A percentile compares a stretch with the other conserved stretches of the same genome.
Evolutionary conservation across 257 asterid genomes (phyloP).

Genomic region (Solanum gracilifrons): DNA sequence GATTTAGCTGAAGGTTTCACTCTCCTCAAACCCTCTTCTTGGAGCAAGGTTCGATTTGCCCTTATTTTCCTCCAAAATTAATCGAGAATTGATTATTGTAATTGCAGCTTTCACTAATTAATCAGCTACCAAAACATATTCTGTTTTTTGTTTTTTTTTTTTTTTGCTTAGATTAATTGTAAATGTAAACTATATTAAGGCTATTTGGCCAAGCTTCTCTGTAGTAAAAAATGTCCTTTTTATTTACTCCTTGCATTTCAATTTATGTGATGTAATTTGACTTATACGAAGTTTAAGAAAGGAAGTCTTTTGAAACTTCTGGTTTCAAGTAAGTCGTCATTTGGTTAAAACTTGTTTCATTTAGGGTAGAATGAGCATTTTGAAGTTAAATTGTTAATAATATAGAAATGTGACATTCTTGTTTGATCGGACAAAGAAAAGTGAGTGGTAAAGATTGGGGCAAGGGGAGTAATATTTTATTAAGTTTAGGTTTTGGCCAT

Average conservation of each 20-base stretch:
- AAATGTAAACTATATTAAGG: too few species aligned
- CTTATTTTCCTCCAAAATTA: neutral
- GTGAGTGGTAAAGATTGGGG: neutral
- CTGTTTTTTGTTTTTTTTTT: too few species aligned
- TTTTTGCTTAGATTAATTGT: too few species aligned
- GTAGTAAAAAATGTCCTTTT: too few species aligned
- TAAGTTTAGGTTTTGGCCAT: neutral
- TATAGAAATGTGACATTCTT: neutral
- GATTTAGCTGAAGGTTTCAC: conserved; percentile 67
- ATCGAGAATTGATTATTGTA: neutral
- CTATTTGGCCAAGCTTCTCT: too few species aligned
- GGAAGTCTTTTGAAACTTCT: neutral
- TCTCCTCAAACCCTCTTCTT: conserved; percentile 73
- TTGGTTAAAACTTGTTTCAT: too few species aligned
- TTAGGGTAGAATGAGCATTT: neutral
- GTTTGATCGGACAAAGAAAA: too few species aligned
- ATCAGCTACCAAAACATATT: neutral
- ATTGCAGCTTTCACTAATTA: neutral
- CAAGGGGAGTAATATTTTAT: neutral
- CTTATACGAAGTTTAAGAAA: neutral
- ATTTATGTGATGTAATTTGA: fast-evolving
- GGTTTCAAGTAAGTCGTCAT: too few species aligned
- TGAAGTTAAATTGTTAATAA: too few species aligned
- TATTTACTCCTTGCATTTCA: too few species aligned
- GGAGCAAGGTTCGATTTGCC: conserved; percentile 40